These are phyloP conservation scores for Nitzschia sp. DNA, from an alignment of 108 stramenopile species.

Conservation along the genomic window DNA sequence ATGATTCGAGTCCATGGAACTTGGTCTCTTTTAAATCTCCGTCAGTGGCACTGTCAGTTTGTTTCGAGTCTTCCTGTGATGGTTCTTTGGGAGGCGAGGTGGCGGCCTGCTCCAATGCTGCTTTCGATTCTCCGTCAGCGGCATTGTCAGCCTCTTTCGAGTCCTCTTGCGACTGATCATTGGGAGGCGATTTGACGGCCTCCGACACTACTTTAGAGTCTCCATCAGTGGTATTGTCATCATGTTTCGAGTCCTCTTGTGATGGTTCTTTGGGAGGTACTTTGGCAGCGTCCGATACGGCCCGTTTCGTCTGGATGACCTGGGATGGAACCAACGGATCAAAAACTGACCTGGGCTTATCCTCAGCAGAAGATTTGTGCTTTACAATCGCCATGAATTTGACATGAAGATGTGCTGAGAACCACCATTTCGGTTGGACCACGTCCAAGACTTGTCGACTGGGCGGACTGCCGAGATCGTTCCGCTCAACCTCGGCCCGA, in stretches of 20 bases:
- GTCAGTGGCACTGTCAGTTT: not conserved
- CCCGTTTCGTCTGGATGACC: conserved; percentile 5
- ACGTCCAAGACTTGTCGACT: conserved; percentile 75
- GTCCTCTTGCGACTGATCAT: not conserved
- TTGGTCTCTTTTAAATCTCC: conserved; percentile 29
- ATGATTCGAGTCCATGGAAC: conserved; percentile 59
- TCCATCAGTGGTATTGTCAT: not conserved
- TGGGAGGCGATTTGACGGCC: not conserved
- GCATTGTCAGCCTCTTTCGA: no score
- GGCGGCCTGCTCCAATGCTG: no score
- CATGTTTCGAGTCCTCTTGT: not conserved
- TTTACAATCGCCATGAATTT: conserved; percentile 90
- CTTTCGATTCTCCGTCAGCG: no score
- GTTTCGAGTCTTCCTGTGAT: conserved; percentile 9
- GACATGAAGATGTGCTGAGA: conserved; percentile 97
- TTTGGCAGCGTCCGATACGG: no score
- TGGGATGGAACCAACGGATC: conserved; percentile 37
- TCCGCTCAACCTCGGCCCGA: conserved; percentile 77
- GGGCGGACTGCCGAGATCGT: conserved; percentile 91
- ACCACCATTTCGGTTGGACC: conserved; percentile 94
- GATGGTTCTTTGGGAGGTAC: conserved; percentile 9
- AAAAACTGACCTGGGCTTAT: not conserved
- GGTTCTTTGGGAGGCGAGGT: conserved; percentile 1
- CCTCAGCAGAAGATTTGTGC: conserved; percentile 59
- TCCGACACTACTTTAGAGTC: not conserved